Conservation (phyloP, 257 asterid species). For the Oldenlandia corymbosa region DNA sequence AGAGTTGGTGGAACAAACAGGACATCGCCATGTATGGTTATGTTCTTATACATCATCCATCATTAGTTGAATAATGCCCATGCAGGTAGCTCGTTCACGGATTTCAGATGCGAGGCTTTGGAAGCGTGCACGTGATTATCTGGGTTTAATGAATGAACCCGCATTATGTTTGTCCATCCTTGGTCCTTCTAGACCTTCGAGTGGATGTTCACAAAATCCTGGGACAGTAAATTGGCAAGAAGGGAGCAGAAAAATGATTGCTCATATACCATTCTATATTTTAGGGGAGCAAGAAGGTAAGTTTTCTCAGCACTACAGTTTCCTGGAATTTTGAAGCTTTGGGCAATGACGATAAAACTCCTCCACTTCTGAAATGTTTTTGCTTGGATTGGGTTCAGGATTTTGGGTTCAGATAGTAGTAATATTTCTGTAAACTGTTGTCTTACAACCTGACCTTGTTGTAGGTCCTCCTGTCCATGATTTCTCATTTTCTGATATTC, state of each 20-base stretch:
- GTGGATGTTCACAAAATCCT: conserved; percentile 44
- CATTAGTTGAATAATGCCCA: conserved; percentile 3
- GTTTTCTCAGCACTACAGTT: not conserved
- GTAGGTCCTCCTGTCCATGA: conserved; percentile 81
- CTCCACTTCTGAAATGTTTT: no score
- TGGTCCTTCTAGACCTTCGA: conserved; percentile 61
- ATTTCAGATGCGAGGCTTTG: conserved; percentile 75
- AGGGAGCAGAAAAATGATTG: conserved; percentile 62
- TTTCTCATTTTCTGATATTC: conserved; percentile 59
- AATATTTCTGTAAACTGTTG: no score
- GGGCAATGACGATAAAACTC: no score
- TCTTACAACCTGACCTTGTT: no score
- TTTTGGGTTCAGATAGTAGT: no score
- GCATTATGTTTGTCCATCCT: conserved; percentile 75
- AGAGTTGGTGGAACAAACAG: not conserved
- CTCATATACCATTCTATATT: conserved; percentile 76
- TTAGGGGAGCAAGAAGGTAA: conserved; percentile 82
- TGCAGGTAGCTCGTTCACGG: conserved; percentile 85
- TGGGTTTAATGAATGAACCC: conserved; percentile 87
- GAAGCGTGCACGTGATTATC: conserved; percentile 78
- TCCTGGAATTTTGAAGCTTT: no score
- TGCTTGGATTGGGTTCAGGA: no score
- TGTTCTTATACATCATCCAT: not conserved
- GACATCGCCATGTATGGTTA: conserved; percentile 1
- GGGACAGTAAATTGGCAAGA: conserved; percentile 81